Evolutionary conservation across 2,329 filamentous ascomycete genomes (phyloP), one percentile per base, ranked within the genome.

Genomic region (Elsinoe batatas): DNA sequence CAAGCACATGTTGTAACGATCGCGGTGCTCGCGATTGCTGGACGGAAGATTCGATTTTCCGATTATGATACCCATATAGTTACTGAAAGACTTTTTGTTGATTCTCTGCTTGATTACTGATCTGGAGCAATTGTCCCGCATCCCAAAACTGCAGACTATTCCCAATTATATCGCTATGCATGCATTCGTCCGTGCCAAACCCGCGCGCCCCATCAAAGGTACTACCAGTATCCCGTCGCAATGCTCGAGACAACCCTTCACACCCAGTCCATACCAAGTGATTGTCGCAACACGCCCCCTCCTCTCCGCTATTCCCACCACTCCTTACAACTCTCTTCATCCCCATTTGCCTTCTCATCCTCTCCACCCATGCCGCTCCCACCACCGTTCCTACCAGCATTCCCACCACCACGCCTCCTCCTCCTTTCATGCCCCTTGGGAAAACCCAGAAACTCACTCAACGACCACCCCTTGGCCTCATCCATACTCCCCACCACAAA

Each of bases 61-160:
- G 5, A 33, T 49, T 36, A 20, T 37, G 47, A 51, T 51, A 51
- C 47, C 47, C 33, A 51, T 38, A 51, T 51, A 51, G 32, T 51
- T 51, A 51, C 20, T 8, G 38, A 15, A 42, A 42, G 38, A 15
- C 13, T 30, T 30, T 3, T 8, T 30, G 26, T 30, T 30, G 4
- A 26, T 30, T 30, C 26, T 5, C 3, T 8, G 26, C 26, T 30
- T 30, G 5, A 8, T 8, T 7, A 8, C 26, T 2, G 26, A 30
- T 5, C 26, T 30, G 26, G 26, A 5, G 26, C 2, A 8, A 30
- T 30, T 30, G 26, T 30, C 8, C 26, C 26, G 7, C 8, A 30
- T 7, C 26, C 26, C 26, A 5, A 30, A 30, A 30, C 26, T 7
- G 26, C 26, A 30, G 26, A 30, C 3, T 30, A 7, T 2, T 30